phyloP scores from a whole-genome alignment of 176 grass and related monocot species.

The Triticum monococcum region DNA sequence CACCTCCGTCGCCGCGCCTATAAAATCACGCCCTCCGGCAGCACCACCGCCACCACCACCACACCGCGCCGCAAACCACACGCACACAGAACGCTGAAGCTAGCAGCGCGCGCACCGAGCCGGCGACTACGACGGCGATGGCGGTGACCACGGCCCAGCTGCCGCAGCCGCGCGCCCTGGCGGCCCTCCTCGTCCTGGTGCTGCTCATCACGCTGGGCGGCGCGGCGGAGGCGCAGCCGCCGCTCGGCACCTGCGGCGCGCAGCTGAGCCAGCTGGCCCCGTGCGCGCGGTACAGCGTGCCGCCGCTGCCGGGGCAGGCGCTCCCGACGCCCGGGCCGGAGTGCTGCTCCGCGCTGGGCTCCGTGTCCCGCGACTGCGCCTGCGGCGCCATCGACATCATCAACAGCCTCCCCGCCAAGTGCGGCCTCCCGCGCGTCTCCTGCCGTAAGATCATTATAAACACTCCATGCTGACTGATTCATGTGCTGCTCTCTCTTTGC shows the following conservation, averaged over 20 bases:
- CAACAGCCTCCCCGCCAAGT: conserved; percentile 73
- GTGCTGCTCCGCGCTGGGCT: conserved; percentile 63
- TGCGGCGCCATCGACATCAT: conserved; percentile 66
- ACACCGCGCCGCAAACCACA: background rate
- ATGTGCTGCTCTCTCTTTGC: background rate
- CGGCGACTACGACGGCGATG: background rate
- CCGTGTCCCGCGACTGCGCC: conserved; percentile 54
- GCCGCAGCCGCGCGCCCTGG: background rate
- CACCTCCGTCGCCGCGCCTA: background rate
- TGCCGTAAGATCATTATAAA: conserved; percentile 41
- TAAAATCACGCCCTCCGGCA: conserved; percentile 17
- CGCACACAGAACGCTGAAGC: background rate
- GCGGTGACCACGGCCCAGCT: background rate
- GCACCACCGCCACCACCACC: background rate
- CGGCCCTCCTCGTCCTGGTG: background rate
- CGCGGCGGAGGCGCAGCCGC: background rate
- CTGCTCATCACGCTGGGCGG: background rate
- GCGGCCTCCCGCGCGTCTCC: conserved; percentile 45
- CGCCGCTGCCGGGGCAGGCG: conserved; percentile 35
- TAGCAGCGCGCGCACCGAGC: background rate
- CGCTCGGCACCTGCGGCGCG: conserved; percentile 23
- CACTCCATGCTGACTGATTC: background rate
- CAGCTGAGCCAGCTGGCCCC: conserved; percentile 58
- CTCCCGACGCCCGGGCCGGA: conserved; percentile 40
- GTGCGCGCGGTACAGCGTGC: conserved; percentile 60